Evolutionary conservation across 1,284 basidiomycete species (phyloP).

Genomic region (Leccinum variabile): DNA sequence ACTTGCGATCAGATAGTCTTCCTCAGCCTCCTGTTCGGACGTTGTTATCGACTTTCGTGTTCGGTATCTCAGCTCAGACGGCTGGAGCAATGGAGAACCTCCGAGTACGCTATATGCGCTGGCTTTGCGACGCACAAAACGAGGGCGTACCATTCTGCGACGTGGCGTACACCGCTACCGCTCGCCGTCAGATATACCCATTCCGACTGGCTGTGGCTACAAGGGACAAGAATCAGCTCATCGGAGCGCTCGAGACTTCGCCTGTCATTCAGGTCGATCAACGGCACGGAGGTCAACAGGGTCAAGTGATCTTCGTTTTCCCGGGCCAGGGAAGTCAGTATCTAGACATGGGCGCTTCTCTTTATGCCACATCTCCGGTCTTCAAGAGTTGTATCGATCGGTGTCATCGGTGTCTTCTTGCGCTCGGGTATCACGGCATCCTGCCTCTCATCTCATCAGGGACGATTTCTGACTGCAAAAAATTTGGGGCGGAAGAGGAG

Average conservation of each 20-base stretch:
- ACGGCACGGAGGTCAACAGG: constrained; percentile 19
- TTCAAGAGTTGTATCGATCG: constrained; percentile 55
- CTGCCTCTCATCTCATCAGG: constrained; percentile 43
- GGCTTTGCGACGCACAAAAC: constrained; percentile 39
- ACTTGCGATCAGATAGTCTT: background rate
- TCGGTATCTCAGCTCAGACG: constrained; percentile 64
- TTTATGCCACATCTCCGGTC: constrained; percentile 49
- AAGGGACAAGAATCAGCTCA: constrained; percentile 42
- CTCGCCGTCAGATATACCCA: constrained; percentile 56
- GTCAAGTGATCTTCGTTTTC: constrained; percentile 57
- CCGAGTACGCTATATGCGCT: constrained; percentile 46
- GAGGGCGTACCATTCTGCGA: constrained; percentile 41
- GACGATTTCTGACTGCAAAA: background rate
- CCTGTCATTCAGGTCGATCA: constrained; percentile 33
- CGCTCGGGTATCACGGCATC: constrained; percentile 52
- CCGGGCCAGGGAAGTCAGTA: constrained; percentile 72
- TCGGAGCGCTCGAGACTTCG: constrained; percentile 43
- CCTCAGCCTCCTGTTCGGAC: constrained; percentile 8
- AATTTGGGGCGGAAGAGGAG: constrained; percentile 28
- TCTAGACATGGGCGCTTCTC: constrained; percentile 56
- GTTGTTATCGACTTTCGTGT: constrained; percentile 38
- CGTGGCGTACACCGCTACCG: constrained; percentile 64
- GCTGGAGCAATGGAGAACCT: constrained; percentile 45
- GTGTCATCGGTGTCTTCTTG: constrained; percentile 52
- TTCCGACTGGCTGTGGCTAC: constrained; percentile 53